Percentiles rank a stretch among this genome's conserved stretches.
These are phyloP conservation scores for Phaeosphaeria sp. DNA, from an alignment of 2,329 filamentous ascomycete genomes.

Conservation along the genomic window DNA sequence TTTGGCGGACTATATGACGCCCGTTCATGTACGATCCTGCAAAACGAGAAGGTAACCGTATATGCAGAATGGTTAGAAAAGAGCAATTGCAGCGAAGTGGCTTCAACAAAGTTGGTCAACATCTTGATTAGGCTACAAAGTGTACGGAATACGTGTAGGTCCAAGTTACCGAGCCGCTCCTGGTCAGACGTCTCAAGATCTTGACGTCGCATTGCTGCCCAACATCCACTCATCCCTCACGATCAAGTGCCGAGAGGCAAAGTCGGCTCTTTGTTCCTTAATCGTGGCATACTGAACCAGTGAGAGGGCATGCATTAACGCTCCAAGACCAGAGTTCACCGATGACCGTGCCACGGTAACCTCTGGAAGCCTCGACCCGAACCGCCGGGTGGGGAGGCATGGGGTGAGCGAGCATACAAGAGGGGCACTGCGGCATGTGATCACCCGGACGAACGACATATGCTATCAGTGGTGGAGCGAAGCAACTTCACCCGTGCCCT, in stretches of 20 bases:
- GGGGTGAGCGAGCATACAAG: background rate
- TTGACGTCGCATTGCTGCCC: constrained; percentile 2
- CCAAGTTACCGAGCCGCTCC: background rate
- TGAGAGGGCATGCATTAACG: background rate
- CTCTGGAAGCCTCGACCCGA: constrained; percentile 14
- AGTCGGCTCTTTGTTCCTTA: background rate
- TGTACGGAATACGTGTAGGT: background rate
- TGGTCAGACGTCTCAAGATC: background rate
- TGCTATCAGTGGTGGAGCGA: background rate
- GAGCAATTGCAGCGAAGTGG: background rate
- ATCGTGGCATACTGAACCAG: background rate
- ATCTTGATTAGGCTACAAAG: background rate
- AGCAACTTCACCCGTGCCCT: background rate
- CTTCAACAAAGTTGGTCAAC: background rate
- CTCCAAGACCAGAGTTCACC: constrained; percentile 11
- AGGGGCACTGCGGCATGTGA: constrained; percentile 1
- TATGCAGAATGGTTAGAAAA: background rate
- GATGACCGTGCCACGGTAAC: constrained; percentile 23
- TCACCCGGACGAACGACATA: background rate
- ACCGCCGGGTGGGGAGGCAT: constrained; percentile 6
- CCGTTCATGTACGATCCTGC: background rate
- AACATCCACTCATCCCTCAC: background rate
- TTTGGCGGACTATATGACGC: background rate
- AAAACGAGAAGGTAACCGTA: background rate
- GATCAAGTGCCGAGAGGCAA: background rate